These are phyloP conservation scores for Suillus weaverae DNA, from an alignment of 768 basidiomycete species.

Conservation along the genomic window DNA sequence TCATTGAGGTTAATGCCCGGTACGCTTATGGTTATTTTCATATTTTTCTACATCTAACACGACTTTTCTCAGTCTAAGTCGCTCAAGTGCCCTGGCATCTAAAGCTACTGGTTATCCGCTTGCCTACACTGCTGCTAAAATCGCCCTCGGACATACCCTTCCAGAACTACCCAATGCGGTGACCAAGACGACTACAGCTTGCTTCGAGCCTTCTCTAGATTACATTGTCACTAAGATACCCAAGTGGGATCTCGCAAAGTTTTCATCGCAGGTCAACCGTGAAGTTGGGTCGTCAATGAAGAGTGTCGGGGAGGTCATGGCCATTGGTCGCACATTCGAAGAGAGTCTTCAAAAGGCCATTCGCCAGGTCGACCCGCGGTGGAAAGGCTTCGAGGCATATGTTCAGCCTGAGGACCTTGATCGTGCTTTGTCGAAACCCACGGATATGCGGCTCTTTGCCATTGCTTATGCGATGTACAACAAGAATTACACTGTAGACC, in stretches of 20 bases:
- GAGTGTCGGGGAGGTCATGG: constrained; percentile 99
- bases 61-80: constrained; percentile 54
- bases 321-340: constrained; percentile 98
- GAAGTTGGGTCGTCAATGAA: constrained; percentile 98
- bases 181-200: constrained; percentile 98
- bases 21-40: constrained; percentile 24
- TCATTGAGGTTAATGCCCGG: constrained; percentile 98
- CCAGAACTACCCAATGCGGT: constrained; percentile 98
- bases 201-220: constrained; percentile 98
- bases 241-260: constrained; percentile 99
- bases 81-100: constrained; percentile 93
- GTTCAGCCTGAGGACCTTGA: constrained; percentile 86
- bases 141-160: constrained; percentile 95
- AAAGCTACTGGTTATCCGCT: constrained; percentile 99
- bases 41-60: constrained; percentile 1
- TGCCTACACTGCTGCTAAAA: constrained; percentile 98
- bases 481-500: constrained; percentile 86
- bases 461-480: constrained; percentile 98
- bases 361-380: constrained; percentile 94
- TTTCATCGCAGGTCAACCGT: constrained; percentile 89
- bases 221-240: constrained; percentile 99
- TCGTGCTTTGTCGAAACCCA: constrained; percentile 74
- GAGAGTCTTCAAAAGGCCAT: constrained; percentile 98
- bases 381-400: constrained; percentile 97
- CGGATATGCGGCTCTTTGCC: constrained; percentile 94